Base-by-base conservation (phyloP, 2,329 filamentous ascomycete genomes). In the Penicillium psychrosexuale region DNA sequence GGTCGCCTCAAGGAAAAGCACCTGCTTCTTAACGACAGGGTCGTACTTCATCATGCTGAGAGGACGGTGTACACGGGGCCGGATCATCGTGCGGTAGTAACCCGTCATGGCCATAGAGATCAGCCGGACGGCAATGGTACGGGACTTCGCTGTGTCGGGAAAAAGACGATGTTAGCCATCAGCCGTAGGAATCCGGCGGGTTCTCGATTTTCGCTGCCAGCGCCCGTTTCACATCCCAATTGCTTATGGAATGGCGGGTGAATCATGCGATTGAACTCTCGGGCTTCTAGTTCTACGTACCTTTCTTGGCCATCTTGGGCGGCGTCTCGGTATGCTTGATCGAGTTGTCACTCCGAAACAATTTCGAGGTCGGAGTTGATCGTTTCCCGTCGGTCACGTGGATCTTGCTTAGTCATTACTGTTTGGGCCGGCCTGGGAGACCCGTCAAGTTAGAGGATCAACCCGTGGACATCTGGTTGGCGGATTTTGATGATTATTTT, bases 41-140 rank as follows among this genome's bases (percentile, higher is more conserved):
- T 99, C 94, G 77, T 99, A 99, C 81, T 99, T 99, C 67, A 99
- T 80, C 91, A 99, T 94, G 79, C 91, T 95, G 77, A 99, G 84
- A 53, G 95, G 92, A 42, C 88, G 82, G 60, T 91, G 82, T 30
- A 84, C 83, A 65, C 94, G 87, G 12, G 91, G 92, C 56, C 95
- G 87, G 65, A 88, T 82, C 75, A 96, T 86, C 51, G 91, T 95
- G 76, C 93, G 92, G 82, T 93, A 99, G 83, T 91, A 99, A 69
- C 94, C 94, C 27, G 94, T 99, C 88, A 96, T 88, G 73, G 94
- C 94, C 94, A 99, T 99, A 61, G 91, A 96, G 74, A 99, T 81
- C 64, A 99, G 88, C 73, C 94, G 92, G 74, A 97, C 93, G 72
- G 90, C 84, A 72, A 99, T 87, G 64, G 93, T 88, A 74, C 95